phyloP scores from a whole-genome alignment of 2,329 filamentous ascomycete genomes.

The Apiospora malaysiana region DNA sequence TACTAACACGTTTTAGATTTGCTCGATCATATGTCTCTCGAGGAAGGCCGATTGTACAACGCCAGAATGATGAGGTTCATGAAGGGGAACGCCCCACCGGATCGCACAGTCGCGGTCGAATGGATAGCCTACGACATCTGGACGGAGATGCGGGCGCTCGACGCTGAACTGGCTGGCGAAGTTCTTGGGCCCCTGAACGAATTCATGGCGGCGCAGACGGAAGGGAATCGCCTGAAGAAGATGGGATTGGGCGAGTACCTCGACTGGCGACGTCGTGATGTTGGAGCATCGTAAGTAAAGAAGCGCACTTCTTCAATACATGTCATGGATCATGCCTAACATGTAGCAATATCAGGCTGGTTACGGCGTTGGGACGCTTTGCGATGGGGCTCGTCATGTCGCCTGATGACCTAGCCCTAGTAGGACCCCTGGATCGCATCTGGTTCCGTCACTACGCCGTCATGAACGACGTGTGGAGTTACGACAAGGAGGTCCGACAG shows the following conservation, averaged over 20 bases:
- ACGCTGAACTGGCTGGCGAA: conserved; percentile 39
- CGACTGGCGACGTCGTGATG: conserved; percentile 43
- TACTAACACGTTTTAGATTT: conserved; percentile 37
- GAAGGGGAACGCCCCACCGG: conserved; percentile 36
- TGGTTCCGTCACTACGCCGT: conserved; percentile 42
- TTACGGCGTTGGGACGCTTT: conserved; percentile 43
- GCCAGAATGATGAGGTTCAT: conserved; percentile 43
- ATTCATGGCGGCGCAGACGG: conserved; percentile 47
- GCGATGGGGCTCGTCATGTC: conserved; percentile 37
- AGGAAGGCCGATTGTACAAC: conserved; percentile 45
- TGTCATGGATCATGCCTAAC: too few relatives aligned
- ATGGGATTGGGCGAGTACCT: conserved; percentile 40
- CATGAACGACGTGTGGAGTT: conserved; percentile 47
- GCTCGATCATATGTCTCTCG: conserved; percentile 48
- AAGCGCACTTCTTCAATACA: too few relatives aligned
- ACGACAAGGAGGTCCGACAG: conserved; percentile 42
- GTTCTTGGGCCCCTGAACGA: conserved; percentile 42
- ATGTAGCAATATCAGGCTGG: conserved; percentile 28
- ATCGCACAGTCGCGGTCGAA: conserved; percentile 40
- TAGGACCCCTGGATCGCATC: conserved; percentile 39
- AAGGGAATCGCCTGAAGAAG: conserved; percentile 30
- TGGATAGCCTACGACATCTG: conserved; percentile 45
- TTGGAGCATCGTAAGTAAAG: conserved; percentile 43
- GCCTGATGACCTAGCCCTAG: conserved; percentile 31
- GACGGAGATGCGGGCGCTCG: conserved; percentile 42